These are phyloP conservation scores for Alternaria sp. DNA, from an alignment of 2,329 filamentous ascomycete species.

Conservation along the genomic window DNA sequence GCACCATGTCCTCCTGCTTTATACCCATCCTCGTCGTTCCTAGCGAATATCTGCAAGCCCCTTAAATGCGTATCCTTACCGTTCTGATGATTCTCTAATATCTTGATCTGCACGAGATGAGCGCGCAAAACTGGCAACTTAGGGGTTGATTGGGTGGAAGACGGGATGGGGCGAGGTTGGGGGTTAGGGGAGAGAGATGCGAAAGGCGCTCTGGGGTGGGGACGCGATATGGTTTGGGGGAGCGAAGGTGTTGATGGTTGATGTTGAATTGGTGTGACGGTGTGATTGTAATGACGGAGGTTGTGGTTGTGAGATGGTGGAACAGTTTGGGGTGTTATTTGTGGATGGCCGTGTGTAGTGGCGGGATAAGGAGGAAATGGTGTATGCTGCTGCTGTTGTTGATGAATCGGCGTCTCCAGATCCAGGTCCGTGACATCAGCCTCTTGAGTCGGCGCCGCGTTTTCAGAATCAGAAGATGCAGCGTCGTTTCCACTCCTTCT, in stretches of 20 bases:
- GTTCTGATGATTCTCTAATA: conserved; percentile 98
- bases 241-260: conserved; percentile 11
- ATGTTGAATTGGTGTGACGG: conserved; percentile 1
- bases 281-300: background rate
- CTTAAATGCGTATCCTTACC: conserved; percentile 98
- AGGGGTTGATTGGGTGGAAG: conserved; percentile 56
- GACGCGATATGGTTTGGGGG: conserved; percentile 19
- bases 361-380: background rate
- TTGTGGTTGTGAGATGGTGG: background rate
- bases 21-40: conserved; percentile 45
- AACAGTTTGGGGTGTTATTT: conserved; percentile 4
- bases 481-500: conserved; percentile 3
- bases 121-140: conserved; percentile 79
- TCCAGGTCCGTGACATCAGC: background rate
- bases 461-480: conserved; percentile 28
- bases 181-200: conserved; percentile 25
- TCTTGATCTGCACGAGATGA: conserved; percentile 87
- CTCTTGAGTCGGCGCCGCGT: conserved; percentile 15
- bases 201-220: conserved; percentile 30
- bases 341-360: background rate
- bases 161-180: background rate
- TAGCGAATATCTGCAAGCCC: conserved; percentile 84
- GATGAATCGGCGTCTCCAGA: conserved; percentile 15
- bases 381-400: conserved; percentile 6
- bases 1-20: conserved; percentile 13